These are phyloP conservation scores for Durio zibethinus DNA, from an alignment of 345 rosid species.

Conservation along the genomic window DNA sequence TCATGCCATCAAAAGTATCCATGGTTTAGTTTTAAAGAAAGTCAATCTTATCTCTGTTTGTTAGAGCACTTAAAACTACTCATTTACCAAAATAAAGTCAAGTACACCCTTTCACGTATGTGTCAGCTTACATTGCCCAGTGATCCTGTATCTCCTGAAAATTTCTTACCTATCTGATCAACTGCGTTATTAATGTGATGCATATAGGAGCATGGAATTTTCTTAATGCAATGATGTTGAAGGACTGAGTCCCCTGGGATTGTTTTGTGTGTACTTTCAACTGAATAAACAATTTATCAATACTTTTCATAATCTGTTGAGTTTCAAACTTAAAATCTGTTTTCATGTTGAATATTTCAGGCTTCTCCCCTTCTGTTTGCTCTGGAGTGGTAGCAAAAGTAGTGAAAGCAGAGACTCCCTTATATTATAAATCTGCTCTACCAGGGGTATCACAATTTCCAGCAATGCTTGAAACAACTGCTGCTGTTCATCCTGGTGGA, in stretches of 20 bases:
- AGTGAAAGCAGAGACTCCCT: constrained; percentile 48
- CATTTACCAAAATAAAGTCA: neutral
- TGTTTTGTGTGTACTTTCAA: neutral
- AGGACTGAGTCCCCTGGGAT: constrained; percentile 8
- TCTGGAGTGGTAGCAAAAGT: constrained; percentile 82
- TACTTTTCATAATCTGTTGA: neutral
- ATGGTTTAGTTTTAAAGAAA: too few relatives aligned
- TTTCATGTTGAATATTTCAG: constrained; percentile 33
- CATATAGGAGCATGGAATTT: neutral
- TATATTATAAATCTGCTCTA: constrained; percentile 25
- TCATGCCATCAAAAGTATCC: neutral
- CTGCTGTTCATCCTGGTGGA: constrained; percentile 94
- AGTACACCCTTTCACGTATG: neutral
- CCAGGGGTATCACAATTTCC: constrained; percentile 41
- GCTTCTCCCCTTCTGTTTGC: constrained; percentile 72
- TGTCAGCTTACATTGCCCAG: neutral
- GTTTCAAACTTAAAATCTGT: constrained; percentile 14
- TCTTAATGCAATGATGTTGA: constrained; percentile 3
- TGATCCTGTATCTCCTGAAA: neutral
- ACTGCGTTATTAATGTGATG: neutral
- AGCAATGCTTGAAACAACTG: constrained; percentile 93
- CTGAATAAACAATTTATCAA: neutral
- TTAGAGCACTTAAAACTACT: neutral
- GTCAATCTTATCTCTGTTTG: neutral
- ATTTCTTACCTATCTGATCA: neutral